Conservation (phyloP, 2,329 filamentous ascomycete species). For the Calonectria fujianensis region DNA sequence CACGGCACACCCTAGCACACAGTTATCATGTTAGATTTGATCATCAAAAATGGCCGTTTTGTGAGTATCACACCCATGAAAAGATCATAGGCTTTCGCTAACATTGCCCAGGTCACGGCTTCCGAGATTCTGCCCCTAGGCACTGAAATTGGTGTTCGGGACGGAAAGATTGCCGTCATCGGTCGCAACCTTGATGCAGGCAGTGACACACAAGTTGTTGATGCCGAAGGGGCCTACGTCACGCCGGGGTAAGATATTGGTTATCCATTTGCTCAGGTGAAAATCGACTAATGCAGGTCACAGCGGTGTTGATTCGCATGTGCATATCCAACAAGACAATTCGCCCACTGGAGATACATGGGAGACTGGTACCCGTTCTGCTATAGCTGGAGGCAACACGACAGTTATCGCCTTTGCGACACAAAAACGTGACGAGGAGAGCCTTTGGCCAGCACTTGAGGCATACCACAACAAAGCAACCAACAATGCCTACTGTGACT, state of each 20-base stretch:
- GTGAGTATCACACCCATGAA: background rate
- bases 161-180: slow-evolving; percentile 12
- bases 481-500: slow-evolving; percentile 72
- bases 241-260: background rate
- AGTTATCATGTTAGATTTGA: slow-evolving; percentile 17
- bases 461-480: slow-evolving; percentile 67
- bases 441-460: slow-evolving; percentile 66
- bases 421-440: slow-evolving; percentile 67
- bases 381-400: slow-evolving; percentile 75
- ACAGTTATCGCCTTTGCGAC: slow-evolving; percentile 75
- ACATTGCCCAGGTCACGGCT: background rate
- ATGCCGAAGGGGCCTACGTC: slow-evolving; percentile 14
- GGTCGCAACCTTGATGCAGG: slow-evolving; percentile 2
- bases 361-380: slow-evolving; percentile 69
- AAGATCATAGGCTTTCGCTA: background rate
- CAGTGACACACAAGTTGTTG: slow-evolving; percentile 9
- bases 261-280: background rate
- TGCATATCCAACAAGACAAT: slow-evolving; percentile 20
- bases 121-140: slow-evolving; percentile 5
- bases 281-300: background rate
- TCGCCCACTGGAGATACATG: slow-evolving; percentile 49
- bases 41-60: slow-evolving; percentile 20
- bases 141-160: slow-evolving; percentile 13
- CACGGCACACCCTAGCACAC: background rate
- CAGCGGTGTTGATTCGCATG: slow-evolving; percentile 23